These are phyloP conservation scores for Pestalotiopsis sp. DNA, from an alignment of 2,329 filamentous ascomycete genomes.

Conservation along the genomic window DNA sequence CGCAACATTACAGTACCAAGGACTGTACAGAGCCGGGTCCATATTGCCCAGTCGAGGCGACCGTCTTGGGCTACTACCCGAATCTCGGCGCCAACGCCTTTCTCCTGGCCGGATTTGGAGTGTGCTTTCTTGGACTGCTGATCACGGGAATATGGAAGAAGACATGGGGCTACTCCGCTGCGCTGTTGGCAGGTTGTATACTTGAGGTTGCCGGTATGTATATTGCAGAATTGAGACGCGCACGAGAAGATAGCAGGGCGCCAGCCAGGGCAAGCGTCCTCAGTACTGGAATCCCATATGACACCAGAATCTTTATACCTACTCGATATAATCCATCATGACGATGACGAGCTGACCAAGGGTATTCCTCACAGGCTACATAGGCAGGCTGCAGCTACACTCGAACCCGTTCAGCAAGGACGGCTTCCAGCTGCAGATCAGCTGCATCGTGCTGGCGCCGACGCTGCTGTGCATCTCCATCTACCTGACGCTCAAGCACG, in stretches of 20 bases:
- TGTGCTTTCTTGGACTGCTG: slow-evolving; percentile 44
- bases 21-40: slow-evolving; percentile 41
- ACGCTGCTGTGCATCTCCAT: slow-evolving; percentile 65
- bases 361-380: slow-evolving; percentile 47
- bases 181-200: slow-evolving; percentile 50
- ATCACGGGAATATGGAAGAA: slow-evolving; percentile 49
- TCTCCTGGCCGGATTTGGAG: slow-evolving; percentile 52
- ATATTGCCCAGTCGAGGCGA: slow-evolving; percentile 52
- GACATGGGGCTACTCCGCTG: slow-evolving; percentile 58
- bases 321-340: neutral
- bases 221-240: neutral
- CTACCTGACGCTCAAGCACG: slow-evolving; percentile 67
- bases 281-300: too few relatives aligned
- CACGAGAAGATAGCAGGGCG: neutral
- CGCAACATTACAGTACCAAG: slow-evolving; percentile 3
- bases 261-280: too few relatives aligned
- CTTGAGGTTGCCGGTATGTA: slow-evolving; percentile 53
- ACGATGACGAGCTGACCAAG: neutral
- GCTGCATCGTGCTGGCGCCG: slow-evolving; percentile 60
- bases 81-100: slow-evolving; percentile 59
- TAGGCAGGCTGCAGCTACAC: slow-evolving; percentile 53
- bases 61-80: slow-evolving; percentile 59
- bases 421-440: slow-evolving; percentile 62
- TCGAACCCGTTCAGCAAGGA: slow-evolving; percentile 56
- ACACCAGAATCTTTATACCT: neutral